These are phyloP conservation scores for Cytospora piceae DNA, from an alignment of 2,329 filamentous ascomycete genomes.

Conservation along the genomic window DNA sequence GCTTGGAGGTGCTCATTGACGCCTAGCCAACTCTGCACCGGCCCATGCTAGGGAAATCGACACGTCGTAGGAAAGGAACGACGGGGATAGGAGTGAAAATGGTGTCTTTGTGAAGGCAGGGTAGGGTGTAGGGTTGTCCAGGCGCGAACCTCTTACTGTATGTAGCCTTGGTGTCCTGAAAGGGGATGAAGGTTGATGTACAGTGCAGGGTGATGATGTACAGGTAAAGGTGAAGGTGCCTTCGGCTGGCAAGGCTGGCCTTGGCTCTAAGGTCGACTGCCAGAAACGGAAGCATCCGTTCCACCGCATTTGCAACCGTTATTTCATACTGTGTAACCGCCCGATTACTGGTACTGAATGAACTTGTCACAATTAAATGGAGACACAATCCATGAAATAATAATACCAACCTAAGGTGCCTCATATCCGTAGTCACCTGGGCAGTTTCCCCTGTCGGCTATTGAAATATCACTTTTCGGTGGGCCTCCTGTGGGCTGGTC, in stretches of 20 bases:
- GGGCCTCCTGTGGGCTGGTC: too few relatives aligned
- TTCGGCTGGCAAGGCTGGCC: conserved; percentile 20
- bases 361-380: not conserved
- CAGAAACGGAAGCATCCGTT: conserved; percentile 10
- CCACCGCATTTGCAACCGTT: conserved; percentile 19
- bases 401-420: not conserved
- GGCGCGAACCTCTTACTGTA: not conserved
- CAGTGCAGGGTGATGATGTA: conserved; percentile 1
- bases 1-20: conserved; percentile 27
- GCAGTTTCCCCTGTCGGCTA: not conserved
- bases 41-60: conserved; percentile 17
- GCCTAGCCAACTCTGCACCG: conserved; percentile 22
- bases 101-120: not conserved
- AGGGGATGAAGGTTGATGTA: not conserved
- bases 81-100: not conserved
- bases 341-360: not conserved
- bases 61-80: not conserved
- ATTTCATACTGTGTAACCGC: not conserved
- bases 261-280: conserved; percentile 11
- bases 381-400: not conserved
- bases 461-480: too few relatives aligned
- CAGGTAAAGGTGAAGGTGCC: conserved; percentile 6
- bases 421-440: not conserved
- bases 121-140: not conserved
- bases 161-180: not conserved